Base-by-base conservation (phyloP, 139 green algal genomes). In the Chlamydomonas urium region DNA sequence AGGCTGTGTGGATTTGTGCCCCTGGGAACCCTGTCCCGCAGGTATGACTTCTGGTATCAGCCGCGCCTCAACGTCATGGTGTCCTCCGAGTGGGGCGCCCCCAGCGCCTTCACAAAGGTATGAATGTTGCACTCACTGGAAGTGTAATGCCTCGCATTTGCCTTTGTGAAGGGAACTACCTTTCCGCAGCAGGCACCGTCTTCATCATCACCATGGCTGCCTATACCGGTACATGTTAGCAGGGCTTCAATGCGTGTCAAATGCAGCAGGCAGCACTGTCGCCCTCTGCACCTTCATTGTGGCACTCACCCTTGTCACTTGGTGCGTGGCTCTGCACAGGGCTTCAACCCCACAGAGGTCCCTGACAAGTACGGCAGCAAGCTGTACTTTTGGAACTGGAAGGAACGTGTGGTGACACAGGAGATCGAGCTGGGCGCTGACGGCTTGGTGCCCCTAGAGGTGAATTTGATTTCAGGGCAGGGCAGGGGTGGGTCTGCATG, bases 1-100 rank as follows among this genome's bases (percentile, higher is more conserved):
- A 28, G 48, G 75, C 24, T 38, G 21, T 28, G 14, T 42, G n/a
- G 35, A 28, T 28, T 10, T 14, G 36, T 2, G 8, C 28, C 23
- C 31, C 60, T 21, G 10, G 21, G 3, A 33, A 3, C 6, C 6
- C 32, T 74, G n/a, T 19, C 38, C 4, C 28, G n/a, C n/a, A n/a
- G 57, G 21, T 53, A 10, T 45, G 45, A 26, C 56, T 42, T 17
- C 67, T 76, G 86, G 86, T 96, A 96, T 78, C 91, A 96, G 84
- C 91, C 91, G 0, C 72, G 83, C 4, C 81, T 89, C 70, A 91
- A 96, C 60, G 83, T 96, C 29, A 87, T 96, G 78, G 60, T 96
- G 35, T 86, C 71, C 71, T 85, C 73, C 26, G 67, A 79, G 53
- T 96, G 87, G 84, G 91, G 91, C 34, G 77, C 81, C 0, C 91